These are phyloP conservation scores for Luffa aegyptiaca DNA, from an alignment of 306 rosid genomes.

Conservation along the genomic window DNA sequence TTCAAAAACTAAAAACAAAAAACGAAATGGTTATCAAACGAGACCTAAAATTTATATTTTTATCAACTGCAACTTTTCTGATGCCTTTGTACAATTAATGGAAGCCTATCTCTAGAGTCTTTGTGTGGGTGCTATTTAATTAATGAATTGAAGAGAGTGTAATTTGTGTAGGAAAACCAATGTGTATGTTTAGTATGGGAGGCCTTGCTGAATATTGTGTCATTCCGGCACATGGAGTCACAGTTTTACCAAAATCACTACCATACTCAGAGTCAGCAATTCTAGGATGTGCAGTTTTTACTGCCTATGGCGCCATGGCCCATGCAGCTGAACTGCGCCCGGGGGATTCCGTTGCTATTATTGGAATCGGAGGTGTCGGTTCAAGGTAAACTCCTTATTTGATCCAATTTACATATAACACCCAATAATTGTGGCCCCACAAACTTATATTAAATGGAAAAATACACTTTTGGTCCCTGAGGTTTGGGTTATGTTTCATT, in stretches of 20 bases:
- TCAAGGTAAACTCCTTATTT: slow-evolving; percentile 80
- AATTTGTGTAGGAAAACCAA: slow-evolving; percentile 61
- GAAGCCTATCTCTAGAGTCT: not conserved
- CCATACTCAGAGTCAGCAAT: slow-evolving; percentile 84
- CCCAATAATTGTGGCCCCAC: too few species aligned
- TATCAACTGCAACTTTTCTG: not conserved
- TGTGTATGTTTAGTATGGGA: slow-evolving; percentile 90
- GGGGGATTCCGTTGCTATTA: slow-evolving; percentile 89
- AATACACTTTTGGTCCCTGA: too few species aligned
- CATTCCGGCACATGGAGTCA: slow-evolving; percentile 76
- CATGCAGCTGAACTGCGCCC: slow-evolving; percentile 91
- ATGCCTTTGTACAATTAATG: not conserved
- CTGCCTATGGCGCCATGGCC: slow-evolving; percentile 98
- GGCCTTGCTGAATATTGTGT: slow-evolving; percentile 98
- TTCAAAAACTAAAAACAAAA: too few species aligned
- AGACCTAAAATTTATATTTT: not conserved
- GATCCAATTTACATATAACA: too few species aligned
- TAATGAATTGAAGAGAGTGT: slow-evolving; percentile 14
- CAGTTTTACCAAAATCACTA: slow-evolving; percentile 58
- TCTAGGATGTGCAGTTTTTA: slow-evolving; percentile 95
- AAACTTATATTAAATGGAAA: too few species aligned
- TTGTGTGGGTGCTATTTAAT: not conserved
- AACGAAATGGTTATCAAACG: too few species aligned
- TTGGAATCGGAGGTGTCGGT: slow-evolving; percentile 93
- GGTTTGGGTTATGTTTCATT: too few species aligned